phyloP scores from a whole-genome alignment of 805 yeast species.

The Wickerhamiella slavikovae region DNA sequence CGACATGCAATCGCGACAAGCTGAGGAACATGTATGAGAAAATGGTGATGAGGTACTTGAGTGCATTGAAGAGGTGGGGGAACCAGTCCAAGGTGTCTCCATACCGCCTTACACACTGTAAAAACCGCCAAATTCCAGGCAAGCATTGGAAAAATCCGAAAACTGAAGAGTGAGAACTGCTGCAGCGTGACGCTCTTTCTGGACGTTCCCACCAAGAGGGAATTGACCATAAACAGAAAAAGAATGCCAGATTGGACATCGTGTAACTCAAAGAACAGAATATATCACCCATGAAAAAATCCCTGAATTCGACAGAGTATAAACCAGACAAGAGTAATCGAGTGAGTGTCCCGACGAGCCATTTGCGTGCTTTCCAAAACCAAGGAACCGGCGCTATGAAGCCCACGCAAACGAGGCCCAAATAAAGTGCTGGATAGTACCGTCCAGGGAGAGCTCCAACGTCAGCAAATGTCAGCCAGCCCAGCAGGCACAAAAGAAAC shows the following conservation, averaged over 20 bases:
- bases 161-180: slow-evolving; percentile 50
- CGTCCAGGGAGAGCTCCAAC: slow-evolving; percentile 55
- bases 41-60: slow-evolving; percentile 50
- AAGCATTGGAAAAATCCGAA: slow-evolving; percentile 73
- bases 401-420: slow-evolving; percentile 29
- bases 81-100: slow-evolving; percentile 89
- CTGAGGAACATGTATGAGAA: slow-evolving; percentile 54
- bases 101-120: slow-evolving; percentile 82
- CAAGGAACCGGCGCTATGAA: slow-evolving; percentile 42
- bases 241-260: slow-evolving; percentile 64
- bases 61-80: slow-evolving; percentile 82
- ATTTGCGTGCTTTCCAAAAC: slow-evolving; percentile 44
- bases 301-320: slow-evolving; percentile 88
- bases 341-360: slow-evolving; percentile 56
- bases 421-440: slow-evolving; percentile 63
- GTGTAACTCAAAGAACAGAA: slow-evolving; percentile 77
- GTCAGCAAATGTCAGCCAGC: slow-evolving; percentile 64
- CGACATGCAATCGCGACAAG: slow-evolving; percentile 47
- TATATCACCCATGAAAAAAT: slow-evolving; percentile 83
- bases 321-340: slow-evolving; percentile 64
- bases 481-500: slow-evolving; percentile 35
- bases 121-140: slow-evolving; percentile 76
- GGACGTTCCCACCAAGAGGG: slow-evolving; percentile 43
- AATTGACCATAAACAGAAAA: slow-evolving; percentile 55
- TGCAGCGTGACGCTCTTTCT: slow-evolving; percentile 28